Percentiles rank a stretch among this genome's conserved stretches.
These are phyloP conservation scores for Kwoniella sp. DNA, from an alignment of 768 basidiomycete genomes.

Conservation along the genomic window DNA sequence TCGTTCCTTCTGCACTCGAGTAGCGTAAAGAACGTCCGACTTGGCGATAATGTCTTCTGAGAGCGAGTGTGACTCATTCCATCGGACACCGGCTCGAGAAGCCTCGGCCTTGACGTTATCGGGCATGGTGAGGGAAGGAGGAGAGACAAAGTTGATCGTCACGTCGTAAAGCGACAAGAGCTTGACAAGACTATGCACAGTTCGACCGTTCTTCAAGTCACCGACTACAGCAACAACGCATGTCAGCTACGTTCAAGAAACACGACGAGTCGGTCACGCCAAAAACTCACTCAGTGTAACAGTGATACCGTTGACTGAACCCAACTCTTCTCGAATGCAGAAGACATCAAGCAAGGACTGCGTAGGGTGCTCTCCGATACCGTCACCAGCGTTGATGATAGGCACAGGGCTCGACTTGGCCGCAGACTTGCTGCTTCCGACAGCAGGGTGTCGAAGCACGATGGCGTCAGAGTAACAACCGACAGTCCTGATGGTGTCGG, in stretches of 20 bases:
- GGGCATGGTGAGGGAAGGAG: slow-evolving; percentile 84
- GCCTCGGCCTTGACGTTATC: slow-evolving; percentile 77
- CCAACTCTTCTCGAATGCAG: slow-evolving; percentile 95
- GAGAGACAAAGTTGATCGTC: slow-evolving; percentile 92
- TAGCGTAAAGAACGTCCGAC: slow-evolving; percentile 96
- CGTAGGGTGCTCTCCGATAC: slow-evolving; percentile 94
- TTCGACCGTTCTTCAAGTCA: slow-evolving; percentile 96
- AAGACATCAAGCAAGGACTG: slow-evolving; percentile 62
- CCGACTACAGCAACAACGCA: slow-evolving; percentile 61
- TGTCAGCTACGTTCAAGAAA: background rate
- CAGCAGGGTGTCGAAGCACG: slow-evolving; percentile 89
- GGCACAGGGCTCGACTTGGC: slow-evolving; percentile 96
- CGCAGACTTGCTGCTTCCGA: slow-evolving; percentile 91
- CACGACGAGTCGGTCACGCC: no score
- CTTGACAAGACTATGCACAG: slow-evolving; percentile 92
- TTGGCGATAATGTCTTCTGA: slow-evolving; percentile 80
- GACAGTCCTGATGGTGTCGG: slow-evolving; percentile 90
- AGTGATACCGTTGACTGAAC: slow-evolving; percentile 93
- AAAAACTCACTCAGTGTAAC: slow-evolving; percentile 60
- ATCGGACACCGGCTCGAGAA: slow-evolving; percentile 75
- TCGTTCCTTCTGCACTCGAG: slow-evolving; percentile 92
- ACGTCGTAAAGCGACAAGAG: slow-evolving; percentile 85
- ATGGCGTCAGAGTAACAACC: slow-evolving; percentile 95
- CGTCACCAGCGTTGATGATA: slow-evolving; percentile 95
- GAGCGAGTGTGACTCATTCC: slow-evolving; percentile 79